Percentiles rank a stretch among this genome's conserved stretches.
Conservation (phyloP, 345 rosid genomes). For the Lenwebbia sp. region DNA sequence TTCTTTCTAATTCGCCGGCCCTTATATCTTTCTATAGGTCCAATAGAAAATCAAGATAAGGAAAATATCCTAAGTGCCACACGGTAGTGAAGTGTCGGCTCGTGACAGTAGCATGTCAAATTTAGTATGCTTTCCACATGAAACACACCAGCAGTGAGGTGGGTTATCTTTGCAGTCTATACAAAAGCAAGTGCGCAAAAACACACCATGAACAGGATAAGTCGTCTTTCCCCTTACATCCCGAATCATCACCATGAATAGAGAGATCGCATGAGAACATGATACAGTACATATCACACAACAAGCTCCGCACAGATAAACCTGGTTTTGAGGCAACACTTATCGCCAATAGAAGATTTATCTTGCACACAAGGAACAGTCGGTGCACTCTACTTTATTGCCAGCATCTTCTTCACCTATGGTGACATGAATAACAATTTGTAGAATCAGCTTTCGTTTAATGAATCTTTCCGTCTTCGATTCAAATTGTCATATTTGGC, state of each 20-base stretch:
- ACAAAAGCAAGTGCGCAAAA: not conserved
- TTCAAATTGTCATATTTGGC: not conserved
- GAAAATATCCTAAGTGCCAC: not conserved
- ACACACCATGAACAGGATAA: not conserved
- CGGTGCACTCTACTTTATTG: not conserved
- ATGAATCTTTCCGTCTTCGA: not conserved
- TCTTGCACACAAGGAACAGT: not conserved
- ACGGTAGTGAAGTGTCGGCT: not conserved
- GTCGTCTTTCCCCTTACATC: not conserved
- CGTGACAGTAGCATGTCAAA: not conserved
- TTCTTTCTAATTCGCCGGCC: not conserved
- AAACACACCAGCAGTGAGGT: not conserved
- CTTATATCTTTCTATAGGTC: not conserved
- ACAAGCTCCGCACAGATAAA: not conserved
- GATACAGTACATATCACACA: not conserved
- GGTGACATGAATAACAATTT: not conserved
- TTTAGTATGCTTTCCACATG: not conserved
- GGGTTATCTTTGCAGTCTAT: not conserved
- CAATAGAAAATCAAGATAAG: not conserved
- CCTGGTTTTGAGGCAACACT: not conserved
- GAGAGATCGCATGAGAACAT: not conserved
- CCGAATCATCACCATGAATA: not conserved
- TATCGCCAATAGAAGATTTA: not conserved
- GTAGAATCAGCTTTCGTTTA: not conserved
- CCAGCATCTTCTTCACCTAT: constrained; percentile 28